Conservation (phyloP, 768 basidiomycete species). For the Pleurotus tuoliensis region DNA sequence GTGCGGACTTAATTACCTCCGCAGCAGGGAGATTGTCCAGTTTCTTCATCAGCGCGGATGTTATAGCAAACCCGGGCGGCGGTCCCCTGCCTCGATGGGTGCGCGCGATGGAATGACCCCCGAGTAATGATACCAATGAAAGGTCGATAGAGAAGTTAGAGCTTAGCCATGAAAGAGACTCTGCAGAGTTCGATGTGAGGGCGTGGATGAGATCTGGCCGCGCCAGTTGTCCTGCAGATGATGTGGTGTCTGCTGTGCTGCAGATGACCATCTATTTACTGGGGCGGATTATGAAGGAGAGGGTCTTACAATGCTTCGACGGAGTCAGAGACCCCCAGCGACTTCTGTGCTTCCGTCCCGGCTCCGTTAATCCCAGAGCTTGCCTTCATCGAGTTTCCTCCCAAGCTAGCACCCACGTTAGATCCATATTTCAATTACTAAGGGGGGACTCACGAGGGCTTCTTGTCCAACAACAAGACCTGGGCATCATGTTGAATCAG, state of each 20-base stretch:
- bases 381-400: conserved; percentile 24
- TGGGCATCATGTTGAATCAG: conserved; percentile 70
- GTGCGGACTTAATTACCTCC: conserved; percentile 18
- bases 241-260: conserved; percentile 16
- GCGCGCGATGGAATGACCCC: conserved; percentile 17
- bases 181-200: conserved; percentile 20
- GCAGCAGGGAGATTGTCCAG: conserved; percentile 8
- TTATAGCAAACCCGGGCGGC: conserved; percentile 23
- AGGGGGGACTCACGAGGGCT: conserved; percentile 15
- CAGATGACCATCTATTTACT: neutral
- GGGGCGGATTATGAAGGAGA: neutral
- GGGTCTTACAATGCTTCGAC: conserved; percentile 16
- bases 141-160: conserved; percentile 19
- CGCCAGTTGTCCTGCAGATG: conserved; percentile 18
- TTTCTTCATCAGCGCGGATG: conserved; percentile 20
- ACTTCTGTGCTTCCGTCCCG: conserved; percentile 17
- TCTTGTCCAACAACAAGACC: conserved; percentile 61
- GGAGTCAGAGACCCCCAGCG: conserved; percentile 14
- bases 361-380: conserved; percentile 27
- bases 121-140: conserved; percentile 21
- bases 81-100: conserved; percentile 21
- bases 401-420: conserved; percentile 9
- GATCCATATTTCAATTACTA: neutral
- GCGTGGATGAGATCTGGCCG: conserved; percentile 20
- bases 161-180: conserved; percentile 21